A percentile compares a stretch with the other conserved stretches of the same genome.
phyloP scores from a whole-genome alignment of 306 rosid species.

The Trifolium fragiferum region DNA sequence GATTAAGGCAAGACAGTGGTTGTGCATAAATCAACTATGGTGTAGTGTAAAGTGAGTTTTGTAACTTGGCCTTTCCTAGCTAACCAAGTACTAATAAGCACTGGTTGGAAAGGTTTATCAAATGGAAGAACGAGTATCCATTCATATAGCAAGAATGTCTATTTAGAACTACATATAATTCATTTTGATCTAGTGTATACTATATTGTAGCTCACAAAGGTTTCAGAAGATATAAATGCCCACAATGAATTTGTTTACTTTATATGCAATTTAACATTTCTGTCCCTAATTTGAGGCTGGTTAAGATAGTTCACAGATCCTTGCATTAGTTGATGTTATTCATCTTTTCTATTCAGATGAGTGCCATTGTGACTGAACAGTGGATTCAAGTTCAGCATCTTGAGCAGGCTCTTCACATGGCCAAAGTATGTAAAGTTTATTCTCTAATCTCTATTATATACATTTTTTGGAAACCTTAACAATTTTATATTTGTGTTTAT shows the following conservation, averaged over 20 bases:
- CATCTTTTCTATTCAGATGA: slow-evolving; percentile 62
- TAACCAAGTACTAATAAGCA: slow-evolving; percentile 21
- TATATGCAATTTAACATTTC: slow-evolving; percentile 34
- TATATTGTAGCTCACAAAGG: slow-evolving; percentile 26
- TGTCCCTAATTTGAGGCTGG: slow-evolving; percentile 11
- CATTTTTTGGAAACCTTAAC: slow-evolving; percentile 26
- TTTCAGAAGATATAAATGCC: slow-evolving; percentile 11
- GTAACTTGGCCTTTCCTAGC: slow-evolving; percentile 27
- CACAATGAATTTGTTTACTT: slow-evolving; percentile 29
- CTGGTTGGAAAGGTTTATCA: slow-evolving; percentile 16
- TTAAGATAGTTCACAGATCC: slow-evolving; percentile 12
- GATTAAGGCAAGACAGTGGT: neutral
- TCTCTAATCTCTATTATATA: slow-evolving; percentile 28
- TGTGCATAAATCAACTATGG: slow-evolving; percentile 14
- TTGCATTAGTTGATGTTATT: slow-evolving; percentile 43
- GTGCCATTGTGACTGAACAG: slow-evolving; percentile 73
- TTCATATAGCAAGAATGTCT: neutral
- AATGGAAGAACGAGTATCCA: slow-evolving; percentile 28
- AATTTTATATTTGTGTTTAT: slow-evolving; percentile 21
- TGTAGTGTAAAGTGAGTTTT: slow-evolving; percentile 8
- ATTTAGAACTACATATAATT: slow-evolving; percentile 3
- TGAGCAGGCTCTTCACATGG: slow-evolving; percentile 90
- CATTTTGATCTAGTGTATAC: slow-evolving; percentile 15
- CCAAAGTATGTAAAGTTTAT: slow-evolving; percentile 58
- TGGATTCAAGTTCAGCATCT: slow-evolving; percentile 94